A percentile compares a stretch with the other conserved stretches of the same genome.
These are phyloP conservation scores for Ceratocystis colombiana DNA, from an alignment of 2,329 filamentous ascomycete species.

Conservation along the genomic window DNA sequence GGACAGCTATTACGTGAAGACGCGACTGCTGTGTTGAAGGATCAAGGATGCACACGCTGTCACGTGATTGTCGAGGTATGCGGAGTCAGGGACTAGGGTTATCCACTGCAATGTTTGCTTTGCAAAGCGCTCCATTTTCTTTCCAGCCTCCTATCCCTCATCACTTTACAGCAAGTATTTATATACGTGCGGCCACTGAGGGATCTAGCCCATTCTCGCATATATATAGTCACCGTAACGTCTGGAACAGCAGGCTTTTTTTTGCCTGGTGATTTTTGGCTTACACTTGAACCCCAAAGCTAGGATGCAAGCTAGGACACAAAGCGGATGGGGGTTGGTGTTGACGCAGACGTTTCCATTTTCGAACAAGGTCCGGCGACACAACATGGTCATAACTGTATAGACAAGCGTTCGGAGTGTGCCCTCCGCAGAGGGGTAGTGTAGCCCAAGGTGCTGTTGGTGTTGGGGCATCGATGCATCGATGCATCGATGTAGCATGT, in stretches of 20 bases:
- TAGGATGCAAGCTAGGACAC: conserved; percentile 26
- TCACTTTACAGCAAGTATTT: neutral
- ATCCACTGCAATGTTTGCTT: too few species aligned
- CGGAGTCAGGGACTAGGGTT: too few species aligned
- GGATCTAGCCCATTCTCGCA: neutral
- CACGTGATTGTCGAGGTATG: neutral
- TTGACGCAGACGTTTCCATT: conserved; percentile 3
- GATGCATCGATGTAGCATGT: neutral
- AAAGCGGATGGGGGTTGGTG: neutral
- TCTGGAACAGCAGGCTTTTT: neutral
- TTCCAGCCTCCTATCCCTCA: too few species aligned
- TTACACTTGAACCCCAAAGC: too few species aligned
- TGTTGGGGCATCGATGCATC: neutral
- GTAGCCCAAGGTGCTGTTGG: neutral
- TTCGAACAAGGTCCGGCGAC: neutral
- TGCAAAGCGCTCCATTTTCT: too few species aligned
- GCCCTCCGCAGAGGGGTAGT: neutral
- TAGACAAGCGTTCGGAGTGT: neutral
- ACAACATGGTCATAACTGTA: neutral
- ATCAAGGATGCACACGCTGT: neutral
- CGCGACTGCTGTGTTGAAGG: too few species aligned
- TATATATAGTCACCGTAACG: neutral
- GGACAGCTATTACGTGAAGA: too few species aligned
- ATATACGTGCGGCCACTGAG: neutral
- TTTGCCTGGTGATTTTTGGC: neutral